These are phyloP conservation scores for Aspergillus coremiiformis DNA, from an alignment of 495 filamentous ascomycete species.

Conservation along the genomic window DNA sequence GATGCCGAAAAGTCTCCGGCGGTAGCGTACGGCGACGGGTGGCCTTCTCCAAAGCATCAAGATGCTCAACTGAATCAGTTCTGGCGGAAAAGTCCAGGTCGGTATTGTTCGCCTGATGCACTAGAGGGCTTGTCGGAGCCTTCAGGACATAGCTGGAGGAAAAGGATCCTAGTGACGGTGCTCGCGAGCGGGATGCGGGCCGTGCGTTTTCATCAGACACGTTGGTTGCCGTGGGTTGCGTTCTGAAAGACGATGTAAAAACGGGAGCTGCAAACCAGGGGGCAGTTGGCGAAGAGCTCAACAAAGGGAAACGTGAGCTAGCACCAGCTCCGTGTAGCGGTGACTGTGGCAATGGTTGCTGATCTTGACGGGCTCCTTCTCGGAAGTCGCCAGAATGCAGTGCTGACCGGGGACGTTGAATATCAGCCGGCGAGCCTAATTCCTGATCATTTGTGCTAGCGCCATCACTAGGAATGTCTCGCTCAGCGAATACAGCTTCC, in stretches of 20 bases:
- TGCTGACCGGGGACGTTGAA: conserved; percentile 78
- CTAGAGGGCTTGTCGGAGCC: conserved; percentile 85
- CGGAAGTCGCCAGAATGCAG: conserved; percentile 87
- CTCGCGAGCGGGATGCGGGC: conserved; percentile 29
- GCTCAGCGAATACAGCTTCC: conserved; percentile 4
- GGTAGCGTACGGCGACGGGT: conserved; percentile 55
- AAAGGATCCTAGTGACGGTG: conserved; percentile 66
- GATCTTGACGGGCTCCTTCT: conserved; percentile 36
- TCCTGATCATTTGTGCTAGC: conserved; percentile 11
- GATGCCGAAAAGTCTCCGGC: conserved; percentile 44
- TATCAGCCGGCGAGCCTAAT: conserved; percentile 44
- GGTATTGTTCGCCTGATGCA: conserved; percentile 82
- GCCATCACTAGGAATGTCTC: conserved; percentile 1
- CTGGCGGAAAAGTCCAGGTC: conserved; percentile 61
- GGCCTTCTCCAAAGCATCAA: conserved; percentile 36
- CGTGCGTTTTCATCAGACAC: conserved; percentile 11
- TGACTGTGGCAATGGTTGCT: conserved; percentile 17
- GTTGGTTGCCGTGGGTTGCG: conserved; percentile 12
- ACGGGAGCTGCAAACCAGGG: conserved; percentile 40
- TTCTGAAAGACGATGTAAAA: conserved; percentile 14
- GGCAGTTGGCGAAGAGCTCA: conserved; percentile 41
- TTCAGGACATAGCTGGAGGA: conserved; percentile 80
- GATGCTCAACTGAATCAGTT: conserved; percentile 22
- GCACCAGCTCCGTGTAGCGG: conserved; percentile 14
- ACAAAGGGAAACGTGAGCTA: conserved; percentile 14